Conservation (phyloP, 306 rosid genomes). For the Medicago ruthenica region DNA sequence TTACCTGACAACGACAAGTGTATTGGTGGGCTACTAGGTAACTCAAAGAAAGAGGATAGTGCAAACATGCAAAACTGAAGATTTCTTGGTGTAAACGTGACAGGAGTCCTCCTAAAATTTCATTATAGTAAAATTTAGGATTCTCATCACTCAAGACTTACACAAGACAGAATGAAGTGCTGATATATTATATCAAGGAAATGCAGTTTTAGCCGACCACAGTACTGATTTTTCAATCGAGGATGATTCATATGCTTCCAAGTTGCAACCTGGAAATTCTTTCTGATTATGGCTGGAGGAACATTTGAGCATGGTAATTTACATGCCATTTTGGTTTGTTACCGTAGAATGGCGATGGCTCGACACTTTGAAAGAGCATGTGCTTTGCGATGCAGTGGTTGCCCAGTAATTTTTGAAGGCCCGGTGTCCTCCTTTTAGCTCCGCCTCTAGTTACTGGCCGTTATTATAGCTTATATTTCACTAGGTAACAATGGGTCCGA, state of each 20-base stretch:
- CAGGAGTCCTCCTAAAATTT: slow-evolving; percentile 22
- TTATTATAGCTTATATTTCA: too few relatives aligned
- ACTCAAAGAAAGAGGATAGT: slow-evolving; percentile 52
- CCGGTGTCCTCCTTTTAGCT: too few relatives aligned
- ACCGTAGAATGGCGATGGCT: too few relatives aligned
- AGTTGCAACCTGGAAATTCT: not conserved
- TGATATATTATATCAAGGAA: slow-evolving; percentile 8
- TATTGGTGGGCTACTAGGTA: slow-evolving; percentile 58
- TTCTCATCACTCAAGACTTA: slow-evolving; percentile 31
- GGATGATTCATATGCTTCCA: not conserved
- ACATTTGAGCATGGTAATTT: too few relatives aligned
- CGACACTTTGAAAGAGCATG: too few relatives aligned
- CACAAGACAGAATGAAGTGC: not conserved
- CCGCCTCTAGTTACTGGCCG: too few relatives aligned
- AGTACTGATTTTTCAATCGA: not conserved
- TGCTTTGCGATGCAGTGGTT: too few relatives aligned
- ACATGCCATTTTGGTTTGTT: too few relatives aligned
- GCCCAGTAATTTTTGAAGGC: too few relatives aligned
- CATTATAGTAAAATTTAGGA: slow-evolving; percentile 11
- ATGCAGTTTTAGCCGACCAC: not conserved
- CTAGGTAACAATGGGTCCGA: too few relatives aligned
- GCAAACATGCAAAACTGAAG: slow-evolving; percentile 50
- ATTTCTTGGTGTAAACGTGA: slow-evolving; percentile 21
- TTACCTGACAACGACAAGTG: slow-evolving; percentile 47
- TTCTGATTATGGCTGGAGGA: too few relatives aligned